Percentiles rank a stretch among this genome's conserved stretches.
Evolutionary conservation across 1,139 yeast species (phyloP).

Genomic region (Eremothecium coryli): DNA sequence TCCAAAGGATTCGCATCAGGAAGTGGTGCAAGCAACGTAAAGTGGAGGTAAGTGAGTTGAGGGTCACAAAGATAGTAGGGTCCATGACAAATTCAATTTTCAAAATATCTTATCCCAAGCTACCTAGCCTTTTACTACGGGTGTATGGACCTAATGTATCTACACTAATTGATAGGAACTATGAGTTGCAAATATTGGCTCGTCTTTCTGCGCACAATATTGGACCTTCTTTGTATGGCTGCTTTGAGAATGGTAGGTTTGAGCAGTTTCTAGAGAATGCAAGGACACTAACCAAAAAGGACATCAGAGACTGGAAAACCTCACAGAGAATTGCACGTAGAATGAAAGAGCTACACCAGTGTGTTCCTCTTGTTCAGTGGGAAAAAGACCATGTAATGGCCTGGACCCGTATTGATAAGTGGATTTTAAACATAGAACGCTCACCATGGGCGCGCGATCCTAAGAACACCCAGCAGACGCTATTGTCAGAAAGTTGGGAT

Average conservation of each 20-base stretch:
- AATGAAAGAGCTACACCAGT: conserved; percentile 87
- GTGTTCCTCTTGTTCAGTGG: conserved; percentile 51
- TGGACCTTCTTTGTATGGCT: conserved; percentile 84
- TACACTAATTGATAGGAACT: conserved; percentile 74
- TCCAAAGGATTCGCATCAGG: conserved; percentile 56
- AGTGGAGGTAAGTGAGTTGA: conserved; percentile 33
- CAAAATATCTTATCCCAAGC: conserved; percentile 40
- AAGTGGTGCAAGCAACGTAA: conserved; percentile 55
- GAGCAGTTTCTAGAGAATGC: conserved; percentile 77
- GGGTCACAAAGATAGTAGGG: conserved; percentile 66
- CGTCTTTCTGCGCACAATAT: conserved; percentile 69
- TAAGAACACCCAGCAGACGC: conserved; percentile 33
- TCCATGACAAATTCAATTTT: conserved; percentile 90
- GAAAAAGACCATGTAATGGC: conserved; percentile 55
- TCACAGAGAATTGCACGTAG: conserved; percentile 86
- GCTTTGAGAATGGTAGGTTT: conserved; percentile 82
- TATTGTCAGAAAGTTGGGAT: conserved; percentile 43
- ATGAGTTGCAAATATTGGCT: conserved; percentile 63
- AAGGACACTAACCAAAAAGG: conserved; percentile 57
- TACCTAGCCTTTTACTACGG: conserved; percentile 51
- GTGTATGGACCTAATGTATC: conserved; percentile 90
- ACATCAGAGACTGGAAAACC: conserved; percentile 65
- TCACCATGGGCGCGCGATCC: conserved; percentile 30
- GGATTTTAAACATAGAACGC: conserved; percentile 53
- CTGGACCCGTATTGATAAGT: conserved; percentile 63